Conservation (phyloP, 2,329 filamentous ascomycete species). For the Talaromyces funiculosus region DNA sequence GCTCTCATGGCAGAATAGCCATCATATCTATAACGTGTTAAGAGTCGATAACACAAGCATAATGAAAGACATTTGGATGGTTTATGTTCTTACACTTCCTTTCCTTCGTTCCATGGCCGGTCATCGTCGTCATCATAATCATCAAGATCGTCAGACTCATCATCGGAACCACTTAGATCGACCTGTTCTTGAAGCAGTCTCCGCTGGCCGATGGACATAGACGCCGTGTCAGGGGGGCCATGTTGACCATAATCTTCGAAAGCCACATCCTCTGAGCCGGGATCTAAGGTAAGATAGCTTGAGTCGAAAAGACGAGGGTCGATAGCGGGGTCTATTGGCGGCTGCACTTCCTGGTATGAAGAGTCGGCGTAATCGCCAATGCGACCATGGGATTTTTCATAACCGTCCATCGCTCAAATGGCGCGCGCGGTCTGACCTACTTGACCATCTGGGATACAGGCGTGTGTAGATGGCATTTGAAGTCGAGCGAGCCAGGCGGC, state of each 20-base stretch:
- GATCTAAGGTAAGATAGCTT: neutral
- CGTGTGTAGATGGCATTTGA: neutral
- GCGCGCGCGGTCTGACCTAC: neutral
- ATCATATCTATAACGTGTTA: slow-evolving; percentile 6
- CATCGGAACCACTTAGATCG: slow-evolving; percentile 2
- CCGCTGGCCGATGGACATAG: slow-evolving; percentile 10
- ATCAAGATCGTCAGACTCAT: slow-evolving; percentile 10
- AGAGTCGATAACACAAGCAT: neutral
- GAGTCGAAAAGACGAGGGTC: slow-evolving; percentile 13
- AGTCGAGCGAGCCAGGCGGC: neutral
- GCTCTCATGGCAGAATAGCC: slow-evolving; percentile 14
- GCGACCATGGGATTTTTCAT: neutral
- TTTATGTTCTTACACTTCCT: neutral
- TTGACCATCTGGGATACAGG: neutral
- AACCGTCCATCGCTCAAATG: neutral
- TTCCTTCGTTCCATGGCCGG: neutral
- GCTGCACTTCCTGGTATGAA: neutral
- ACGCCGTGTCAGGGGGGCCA: neutral
- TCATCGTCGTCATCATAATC: slow-evolving; percentile 3
- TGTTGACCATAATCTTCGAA: neutral
- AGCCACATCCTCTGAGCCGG: neutral
- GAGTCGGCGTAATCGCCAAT: neutral
- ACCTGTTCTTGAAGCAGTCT: slow-evolving; percentile 10
- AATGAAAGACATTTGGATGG: neutral
- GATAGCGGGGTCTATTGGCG: slow-evolving; percentile 8